These are phyloP conservation scores for Coniochaeta prunicola DNA, from an alignment of 2,329 filamentous ascomycete species.

Conservation along the genomic window DNA sequence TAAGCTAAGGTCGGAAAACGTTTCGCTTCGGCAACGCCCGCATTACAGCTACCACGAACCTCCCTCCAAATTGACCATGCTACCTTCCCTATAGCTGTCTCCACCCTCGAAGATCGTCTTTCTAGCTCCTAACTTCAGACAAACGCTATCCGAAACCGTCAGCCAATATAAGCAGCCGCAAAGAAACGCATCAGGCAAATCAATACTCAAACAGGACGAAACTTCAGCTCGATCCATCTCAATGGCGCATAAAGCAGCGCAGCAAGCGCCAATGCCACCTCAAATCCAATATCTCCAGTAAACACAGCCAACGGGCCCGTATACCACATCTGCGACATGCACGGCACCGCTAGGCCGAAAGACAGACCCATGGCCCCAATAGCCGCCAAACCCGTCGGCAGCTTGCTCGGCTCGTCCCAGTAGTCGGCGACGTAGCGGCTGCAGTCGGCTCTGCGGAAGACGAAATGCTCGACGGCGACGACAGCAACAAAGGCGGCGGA, in stretches of 20 bases:
- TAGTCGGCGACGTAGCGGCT: constrained; percentile 11
- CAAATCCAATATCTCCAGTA: constrained; percentile 38
- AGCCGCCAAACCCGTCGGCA: constrained; percentile 20
- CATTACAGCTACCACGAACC: no score
- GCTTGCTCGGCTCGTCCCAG: constrained; percentile 15
- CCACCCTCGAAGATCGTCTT: no score
- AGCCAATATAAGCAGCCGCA: no score
- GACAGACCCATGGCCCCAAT: constrained; percentile 11
- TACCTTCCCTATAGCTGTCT: no score
- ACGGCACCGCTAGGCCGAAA: constrained; percentile 26
- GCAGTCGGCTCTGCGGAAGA: constrained; percentile 14
- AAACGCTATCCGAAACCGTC: no score
- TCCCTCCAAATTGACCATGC: no score
- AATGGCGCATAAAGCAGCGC: constrained; percentile 33
- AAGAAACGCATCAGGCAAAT: not conserved
- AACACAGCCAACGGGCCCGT: constrained; percentile 32
- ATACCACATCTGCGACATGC: constrained; percentile 36
- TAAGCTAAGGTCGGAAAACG: no score
- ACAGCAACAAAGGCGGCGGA: not conserved
- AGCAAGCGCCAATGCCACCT: constrained; percentile 32
- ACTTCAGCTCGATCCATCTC: constrained; percentile 26
- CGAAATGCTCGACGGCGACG: constrained; percentile 4
- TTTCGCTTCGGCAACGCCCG: no score
- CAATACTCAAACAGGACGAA: not conserved
- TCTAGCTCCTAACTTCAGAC: no score